Evolutionary conservation across 331 rosid species (phyloP).

Genomic region (Spiraea crenata): DNA sequence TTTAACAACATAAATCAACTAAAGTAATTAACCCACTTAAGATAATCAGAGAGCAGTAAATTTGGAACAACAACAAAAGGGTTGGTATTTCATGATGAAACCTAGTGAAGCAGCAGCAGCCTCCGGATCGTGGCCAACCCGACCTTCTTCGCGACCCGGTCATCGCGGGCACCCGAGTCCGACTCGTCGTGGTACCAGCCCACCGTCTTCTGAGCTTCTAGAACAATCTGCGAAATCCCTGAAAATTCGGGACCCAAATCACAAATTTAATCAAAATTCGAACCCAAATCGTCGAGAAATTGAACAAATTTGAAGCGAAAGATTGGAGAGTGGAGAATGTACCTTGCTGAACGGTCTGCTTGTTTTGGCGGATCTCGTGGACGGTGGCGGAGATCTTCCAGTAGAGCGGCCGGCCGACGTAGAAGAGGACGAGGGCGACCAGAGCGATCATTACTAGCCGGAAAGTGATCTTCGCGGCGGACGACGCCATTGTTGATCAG

Average conservation of each 20-base stretch:
- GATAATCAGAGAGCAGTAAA: neutral
- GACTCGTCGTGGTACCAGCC: conserved; percentile 86
- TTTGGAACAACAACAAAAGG: neutral
- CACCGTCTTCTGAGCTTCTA: conserved; percentile 86
- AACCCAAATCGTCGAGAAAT: neutral
- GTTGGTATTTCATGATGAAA: conserved; percentile 17
- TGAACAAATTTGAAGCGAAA: neutral
- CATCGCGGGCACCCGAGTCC: conserved; percentile 43
- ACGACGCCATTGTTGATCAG: conserved; percentile 51
- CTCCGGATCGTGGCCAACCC: conserved; percentile 37
- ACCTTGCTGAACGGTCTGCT: conserved; percentile 87
- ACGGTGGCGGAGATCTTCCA: conserved; percentile 90
- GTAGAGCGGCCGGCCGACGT: conserved; percentile 85
- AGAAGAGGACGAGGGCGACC: conserved; percentile 56
- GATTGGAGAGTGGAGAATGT: neutral
- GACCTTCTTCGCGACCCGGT: conserved; percentile 25
- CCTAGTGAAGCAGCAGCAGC: conserved; percentile 36
- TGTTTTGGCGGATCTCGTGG: conserved; percentile 81
- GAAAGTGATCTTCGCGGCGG: conserved; percentile 52
- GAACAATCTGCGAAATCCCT: conserved; percentile 89
- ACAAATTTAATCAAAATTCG: conserved; percentile 1
- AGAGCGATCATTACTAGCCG: conserved; percentile 42
- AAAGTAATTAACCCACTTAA: neutral
- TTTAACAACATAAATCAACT: neutral
- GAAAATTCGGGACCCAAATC: conserved; percentile 9